Conservation (phyloP, 2,329 filamentous ascomycete species). For the Colletotrichum destructivum region DNA sequence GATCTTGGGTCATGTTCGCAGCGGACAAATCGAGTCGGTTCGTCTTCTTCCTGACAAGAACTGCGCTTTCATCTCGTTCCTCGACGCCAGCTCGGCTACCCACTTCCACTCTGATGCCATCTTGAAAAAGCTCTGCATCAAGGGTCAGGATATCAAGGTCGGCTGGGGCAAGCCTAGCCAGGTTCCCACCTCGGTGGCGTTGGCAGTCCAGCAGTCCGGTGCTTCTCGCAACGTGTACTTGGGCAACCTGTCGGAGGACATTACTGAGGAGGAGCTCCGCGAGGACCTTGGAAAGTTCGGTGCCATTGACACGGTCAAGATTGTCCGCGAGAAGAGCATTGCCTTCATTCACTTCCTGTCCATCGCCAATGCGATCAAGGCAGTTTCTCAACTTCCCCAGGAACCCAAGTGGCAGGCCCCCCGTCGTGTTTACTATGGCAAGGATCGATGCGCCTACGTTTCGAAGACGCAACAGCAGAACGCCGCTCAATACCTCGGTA, state of each 20-base stretch:
- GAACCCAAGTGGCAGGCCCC: constrained; percentile 97
- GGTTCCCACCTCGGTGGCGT: constrained; percentile 96
- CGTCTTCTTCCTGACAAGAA: constrained; percentile 98
- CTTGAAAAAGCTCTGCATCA: constrained; percentile 98
- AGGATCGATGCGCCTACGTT: constrained; percentile 97
- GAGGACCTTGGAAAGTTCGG: constrained; percentile 98
- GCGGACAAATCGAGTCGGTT: constrained; percentile 99
- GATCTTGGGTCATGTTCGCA: constrained; percentile 94
- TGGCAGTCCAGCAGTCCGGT: constrained; percentile 96
- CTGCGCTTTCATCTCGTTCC: constrained; percentile 99
- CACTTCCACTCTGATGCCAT: constrained; percentile 99
- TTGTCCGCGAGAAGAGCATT: constrained; percentile 97
- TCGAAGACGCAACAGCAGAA: constrained; percentile 99
- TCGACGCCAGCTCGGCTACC: constrained; percentile 96
- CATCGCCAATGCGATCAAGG: constrained; percentile 98
- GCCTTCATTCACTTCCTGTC: constrained; percentile 98
- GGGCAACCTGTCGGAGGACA: constrained; percentile 91
- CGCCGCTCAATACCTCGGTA: constrained; percentile 96
- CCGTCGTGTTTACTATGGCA: constrained; percentile 97
- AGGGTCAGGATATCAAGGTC: constrained; percentile 99
- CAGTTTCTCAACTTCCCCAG: constrained; percentile 94
- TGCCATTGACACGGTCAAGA: constrained; percentile 96
- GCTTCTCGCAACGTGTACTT: constrained; percentile 98
- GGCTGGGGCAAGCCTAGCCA: constrained; percentile 99
- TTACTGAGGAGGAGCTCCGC: constrained; percentile 90